Evolutionary conservation across 345 rosid genomes (phyloP), one percentile per base, ranked within the genome.

Genomic region (Rhodamnia rubescens): DNA sequence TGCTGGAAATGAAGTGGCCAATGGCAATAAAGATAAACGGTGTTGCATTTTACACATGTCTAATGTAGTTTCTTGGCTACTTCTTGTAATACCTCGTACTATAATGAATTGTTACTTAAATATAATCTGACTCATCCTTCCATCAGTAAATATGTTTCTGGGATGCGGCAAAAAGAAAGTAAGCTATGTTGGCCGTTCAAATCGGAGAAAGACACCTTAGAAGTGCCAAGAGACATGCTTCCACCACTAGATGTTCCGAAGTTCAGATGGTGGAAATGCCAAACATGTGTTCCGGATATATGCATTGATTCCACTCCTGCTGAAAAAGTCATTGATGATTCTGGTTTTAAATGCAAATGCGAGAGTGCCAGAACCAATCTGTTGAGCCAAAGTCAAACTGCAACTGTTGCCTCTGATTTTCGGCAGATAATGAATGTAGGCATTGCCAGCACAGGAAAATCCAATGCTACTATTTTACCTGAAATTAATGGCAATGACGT

Each of bases 141-240:
- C 24, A 29, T 82, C 88, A 86, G 88, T 32, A 86, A 86, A 83
- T 86, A 86, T 86, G 88, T 86, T 59, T 83, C 88, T 51, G 88
- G 84, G 54, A 86, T 86, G 88, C 88, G 88, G 57, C 51, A 44
- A 84, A 86, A 75, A 24, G 83, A 86, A 82, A 50, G 29, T n/a
- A 84, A 57, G 83, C 55, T 47, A 36, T 84, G 85, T 81, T 86
- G 78, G 85, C 88, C 83, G 7, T 86, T 86, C 53, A 55, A 83
- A 50, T 86, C 81, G 50, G 82, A 58, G 18, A 21, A 51, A 53
- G 64, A 58, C n/a, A n/a, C 69, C 26, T 56, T 61, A 20, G 54
- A 82, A 50, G 85, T 26, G 84, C 81, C 78, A 20, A 75, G 56
- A 22, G 85, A 83, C 49, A 54, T 81, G 18, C 83, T 83, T 86